Evolutionary conservation across 2,329 filamentous ascomycete species (phyloP), one percentile per base, ranked within the genome.

Genomic region (Colletotrichum noveboracense): DNA sequence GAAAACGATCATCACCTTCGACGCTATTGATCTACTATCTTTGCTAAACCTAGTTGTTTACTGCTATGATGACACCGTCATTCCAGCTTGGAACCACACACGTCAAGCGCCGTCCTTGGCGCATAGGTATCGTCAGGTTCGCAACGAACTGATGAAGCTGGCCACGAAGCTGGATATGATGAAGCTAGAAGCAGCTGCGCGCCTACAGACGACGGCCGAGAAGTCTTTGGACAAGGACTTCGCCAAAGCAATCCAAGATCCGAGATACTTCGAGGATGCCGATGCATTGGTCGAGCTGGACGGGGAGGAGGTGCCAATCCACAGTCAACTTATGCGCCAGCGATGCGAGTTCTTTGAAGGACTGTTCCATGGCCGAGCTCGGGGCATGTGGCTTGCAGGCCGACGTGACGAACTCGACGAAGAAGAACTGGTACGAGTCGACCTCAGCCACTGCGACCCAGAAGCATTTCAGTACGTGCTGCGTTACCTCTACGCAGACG

Each of bases 341-440:
- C 90, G 97, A 78, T 98, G 96, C 79, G 96, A 95, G 0, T 99
- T 98, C 88, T 99, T 99, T 78, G 89, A 96, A 77, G 94, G 94
- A 2, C 88, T 99, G 58, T 98, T 98, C 83, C 89, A 95, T 79
- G 97, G 97, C n/a, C 93, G 95, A 58, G 95, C 97, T 9, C 90
- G 91, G 55, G 97, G 97, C 1, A 91, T 91, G 79, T 99, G 97
- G 97, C 89, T 99, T 24, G 90, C 93, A 65, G 90, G 91, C 36
- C 91, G 96, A 69, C 91, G 92, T n/a, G 86, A 89, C 67, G 82
- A 80, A 7, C 79, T 82, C 61, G 79, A 80, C 7, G 67, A 80
- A 4, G 77, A 85, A 75, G 81, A 81, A 79, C 89, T 77, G 80
- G 87, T 98, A 71, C 89, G 88, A 48, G 92, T 99, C 58, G 95